phyloP scores from a whole-genome alignment of 768 basidiomycete species.

The Suillus brevipes region DNA sequence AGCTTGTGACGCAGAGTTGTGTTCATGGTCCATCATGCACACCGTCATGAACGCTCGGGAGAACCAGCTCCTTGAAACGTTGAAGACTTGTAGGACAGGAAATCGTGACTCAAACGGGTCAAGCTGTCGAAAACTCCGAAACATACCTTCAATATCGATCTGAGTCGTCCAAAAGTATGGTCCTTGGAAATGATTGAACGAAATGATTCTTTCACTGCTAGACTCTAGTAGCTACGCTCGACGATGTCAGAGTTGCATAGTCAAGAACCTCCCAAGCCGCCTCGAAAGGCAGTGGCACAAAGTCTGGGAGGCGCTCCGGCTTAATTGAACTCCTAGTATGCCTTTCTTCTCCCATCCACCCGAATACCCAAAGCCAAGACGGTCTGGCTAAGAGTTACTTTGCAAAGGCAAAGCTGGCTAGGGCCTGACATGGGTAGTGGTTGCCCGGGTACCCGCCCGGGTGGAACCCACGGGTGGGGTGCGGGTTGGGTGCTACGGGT shows the following conservation, averaged over 20 bases:
- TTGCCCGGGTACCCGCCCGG: neutral
- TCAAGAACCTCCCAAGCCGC: constrained; percentile 63
- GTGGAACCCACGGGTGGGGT: neutral
- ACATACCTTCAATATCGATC: neutral
- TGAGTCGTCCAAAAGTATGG: neutral
- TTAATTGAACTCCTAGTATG: constrained; percentile 63
- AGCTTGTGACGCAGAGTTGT: neutral
- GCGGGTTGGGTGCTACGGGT: neutral
- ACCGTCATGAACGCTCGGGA: neutral
- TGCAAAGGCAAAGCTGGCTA: constrained; percentile 31
- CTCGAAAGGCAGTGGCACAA: constrained; percentile 36
- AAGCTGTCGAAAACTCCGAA: neutral
- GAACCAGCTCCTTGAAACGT: neutral
- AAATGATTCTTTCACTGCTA: neutral
- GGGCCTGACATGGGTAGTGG: neutral
- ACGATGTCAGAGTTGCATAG: constrained; percentile 67
- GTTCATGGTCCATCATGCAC: neutral
- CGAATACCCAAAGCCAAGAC: constrained; percentile 53
- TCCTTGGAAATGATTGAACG: neutral
- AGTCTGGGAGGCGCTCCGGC: constrained; percentile 67
- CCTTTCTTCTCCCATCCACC: constrained; percentile 43
- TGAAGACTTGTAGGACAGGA: neutral
- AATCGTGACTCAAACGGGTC: neutral
- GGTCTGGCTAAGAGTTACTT: constrained; percentile 56
- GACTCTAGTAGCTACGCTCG: neutral